Base-by-base conservation (phyloP, 768 basidiomycete species). In the Gymnopilus junonius region DNA sequence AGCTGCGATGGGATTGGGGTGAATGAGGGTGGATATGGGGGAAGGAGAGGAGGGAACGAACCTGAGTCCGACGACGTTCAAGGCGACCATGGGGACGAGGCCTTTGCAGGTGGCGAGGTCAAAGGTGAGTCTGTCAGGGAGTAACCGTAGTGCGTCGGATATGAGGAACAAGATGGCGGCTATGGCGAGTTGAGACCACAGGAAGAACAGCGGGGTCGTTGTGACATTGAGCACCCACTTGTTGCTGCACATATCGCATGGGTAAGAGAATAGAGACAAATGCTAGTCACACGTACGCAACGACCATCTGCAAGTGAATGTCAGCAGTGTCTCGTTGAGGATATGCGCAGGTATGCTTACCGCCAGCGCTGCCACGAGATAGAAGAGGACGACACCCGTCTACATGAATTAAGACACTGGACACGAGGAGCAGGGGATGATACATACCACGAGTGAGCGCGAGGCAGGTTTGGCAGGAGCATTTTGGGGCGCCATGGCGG, bases 141-240 rank as follows among this genome's bases (percentile, higher is more conserved):
- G 77, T 50, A 94, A 67, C 45, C 90, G 87, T 59, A 85, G 56
- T 17, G 82, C 67, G 70, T 91, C 86, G 1, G 86, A 85, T n/a
- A 81, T 66, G 20, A 89, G 75, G 77, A 95, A 92, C 11, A 95
- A 83, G 10, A 88, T 34, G 29, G 93, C 87, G 8, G 95, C 95
- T 57, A 96, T 93, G 51, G 86, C 65, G 10, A 95, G 83, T 71
- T 97, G 94, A 2, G 83, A 78, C 77, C 91, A 88, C 15, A 96
- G 83, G 83, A 97, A 95, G 80, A 96, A 96, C 2, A 96, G 82
- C 0, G 95, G 95, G 2, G 86, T 85, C 14, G 81, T 73, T 17
- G 93, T 92, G 21, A 77, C 76, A 72, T 90, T 89, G 29, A 97
- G 81, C 12, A 96, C 95, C 93, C 92, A 94, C 91, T 95, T 94